Conservation (phyloP, 2,329 filamentous ascomycete species). For the Acephala macrosclerotiorum region DNA sequence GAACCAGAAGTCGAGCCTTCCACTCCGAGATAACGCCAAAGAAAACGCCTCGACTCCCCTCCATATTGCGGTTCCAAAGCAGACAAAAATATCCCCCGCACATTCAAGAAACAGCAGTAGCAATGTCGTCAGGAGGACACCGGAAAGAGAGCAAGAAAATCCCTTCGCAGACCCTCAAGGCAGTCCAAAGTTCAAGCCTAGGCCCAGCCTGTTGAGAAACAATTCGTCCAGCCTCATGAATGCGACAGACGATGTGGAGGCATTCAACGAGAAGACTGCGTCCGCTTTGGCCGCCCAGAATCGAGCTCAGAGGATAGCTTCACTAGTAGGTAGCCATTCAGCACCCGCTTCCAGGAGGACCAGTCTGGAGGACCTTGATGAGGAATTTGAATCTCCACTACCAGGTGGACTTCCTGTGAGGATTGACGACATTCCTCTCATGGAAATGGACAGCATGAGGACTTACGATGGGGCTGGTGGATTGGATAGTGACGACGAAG, state of each 20-base stretch:
- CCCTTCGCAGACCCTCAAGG: slow-evolving; percentile 37
- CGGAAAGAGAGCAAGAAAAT: slow-evolving; percentile 38
- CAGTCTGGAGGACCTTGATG: slow-evolving; percentile 40
- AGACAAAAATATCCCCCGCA: slow-evolving; percentile 31
- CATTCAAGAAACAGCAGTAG: slow-evolving; percentile 40
- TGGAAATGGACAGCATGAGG: slow-evolving; percentile 37
- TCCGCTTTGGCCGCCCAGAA: slow-evolving; percentile 44
- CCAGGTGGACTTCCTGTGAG: slow-evolving; percentile 35
- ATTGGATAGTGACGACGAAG: slow-evolving; percentile 39
- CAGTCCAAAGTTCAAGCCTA: slow-evolving; percentile 31
- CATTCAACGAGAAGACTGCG: slow-evolving; percentile 40
- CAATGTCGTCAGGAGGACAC: slow-evolving; percentile 31
- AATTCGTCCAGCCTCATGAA: slow-evolving; percentile 30
- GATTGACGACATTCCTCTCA: slow-evolving; percentile 44
- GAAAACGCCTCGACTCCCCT: slow-evolving; percentile 13
- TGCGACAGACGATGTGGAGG: slow-evolving; percentile 30
- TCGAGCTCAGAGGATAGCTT: slow-evolving; percentile 41
- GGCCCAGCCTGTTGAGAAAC: slow-evolving; percentile 40
- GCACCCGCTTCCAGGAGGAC: slow-evolving; percentile 42
- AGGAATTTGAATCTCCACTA: slow-evolving; percentile 27
- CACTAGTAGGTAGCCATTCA: slow-evolving; percentile 42
- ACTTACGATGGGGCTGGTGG: slow-evolving; percentile 35
- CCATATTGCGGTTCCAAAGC: slow-evolving; percentile 28
- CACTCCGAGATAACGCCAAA: slow-evolving; percentile 29
- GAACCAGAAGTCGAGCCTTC: slow-evolving; percentile 38